Evolutionary conservation across 345 rosid genomes (phyloP).

Genomic region (Raphanus raphanistrum): DNA sequence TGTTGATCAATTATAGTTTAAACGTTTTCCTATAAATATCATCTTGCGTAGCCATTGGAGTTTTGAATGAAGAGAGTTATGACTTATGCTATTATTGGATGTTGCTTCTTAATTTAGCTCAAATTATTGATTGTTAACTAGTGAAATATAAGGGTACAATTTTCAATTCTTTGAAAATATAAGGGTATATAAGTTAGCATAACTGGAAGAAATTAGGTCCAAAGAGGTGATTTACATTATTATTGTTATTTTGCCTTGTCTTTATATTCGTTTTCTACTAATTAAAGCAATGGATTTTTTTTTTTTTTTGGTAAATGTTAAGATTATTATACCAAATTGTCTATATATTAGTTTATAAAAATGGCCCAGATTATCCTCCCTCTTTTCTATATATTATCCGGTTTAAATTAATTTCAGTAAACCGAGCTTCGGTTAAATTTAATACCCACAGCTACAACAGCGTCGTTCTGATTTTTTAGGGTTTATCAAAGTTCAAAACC

Average conservation of each 20-base stretch:
- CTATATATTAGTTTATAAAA: no score
- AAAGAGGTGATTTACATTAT: constrained; percentile 17
- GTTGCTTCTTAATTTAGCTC: neutral
- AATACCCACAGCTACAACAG: neutral
- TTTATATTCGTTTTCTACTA: neutral
- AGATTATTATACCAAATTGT: no score
- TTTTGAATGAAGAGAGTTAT: no score
- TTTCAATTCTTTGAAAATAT: neutral
- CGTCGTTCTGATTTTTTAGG: constrained; percentile 25
- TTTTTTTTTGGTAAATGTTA: no score
- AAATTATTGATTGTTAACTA: neutral
- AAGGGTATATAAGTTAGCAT: neutral
- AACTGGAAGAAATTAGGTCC: constrained; percentile 25
- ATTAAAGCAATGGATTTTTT: neutral
- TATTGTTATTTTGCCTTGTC: neutral
- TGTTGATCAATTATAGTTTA: no score
- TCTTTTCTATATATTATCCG: neutral
- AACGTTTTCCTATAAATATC: no score
- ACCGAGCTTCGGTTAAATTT: constrained; percentile 20
- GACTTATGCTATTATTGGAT: neutral
- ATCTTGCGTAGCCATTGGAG: no score
- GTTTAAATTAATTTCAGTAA: neutral
- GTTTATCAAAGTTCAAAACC: constrained; percentile 9
- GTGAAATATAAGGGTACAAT: constrained; percentile 6
- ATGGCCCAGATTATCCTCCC: neutral